phyloP scores from a whole-genome alignment of 768 basidiomycete genomes.

The Hirschioporus abietinus region DNA sequence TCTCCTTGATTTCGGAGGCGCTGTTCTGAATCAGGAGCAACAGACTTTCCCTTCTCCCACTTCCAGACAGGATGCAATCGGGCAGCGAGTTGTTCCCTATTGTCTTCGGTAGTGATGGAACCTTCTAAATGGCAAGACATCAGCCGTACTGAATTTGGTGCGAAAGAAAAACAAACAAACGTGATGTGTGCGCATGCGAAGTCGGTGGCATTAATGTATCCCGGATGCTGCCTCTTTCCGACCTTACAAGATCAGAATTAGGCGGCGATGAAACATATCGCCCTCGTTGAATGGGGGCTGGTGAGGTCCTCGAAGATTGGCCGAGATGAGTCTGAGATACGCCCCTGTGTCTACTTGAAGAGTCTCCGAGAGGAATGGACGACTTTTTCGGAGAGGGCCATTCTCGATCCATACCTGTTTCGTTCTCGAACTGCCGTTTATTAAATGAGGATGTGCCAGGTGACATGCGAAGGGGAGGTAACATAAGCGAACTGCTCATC shows the following conservation, averaged over 20 bases:
- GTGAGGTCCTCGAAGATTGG: neutral
- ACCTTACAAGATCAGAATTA: neutral
- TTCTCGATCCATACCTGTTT: neutral
- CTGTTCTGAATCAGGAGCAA: neutral
- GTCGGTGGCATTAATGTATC: neutral
- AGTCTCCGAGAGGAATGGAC: neutral
- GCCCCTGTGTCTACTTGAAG: neutral
- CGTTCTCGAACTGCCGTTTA: neutral
- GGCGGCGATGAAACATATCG: neutral
- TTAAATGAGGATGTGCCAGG: neutral
- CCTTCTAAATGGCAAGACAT: neutral
- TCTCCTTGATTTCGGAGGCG: neutral
- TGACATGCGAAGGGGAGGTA: neutral
- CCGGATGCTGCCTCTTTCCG: neutral
- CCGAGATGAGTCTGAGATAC: too few species aligned
- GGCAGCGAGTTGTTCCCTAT: neutral
- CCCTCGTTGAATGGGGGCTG: neutral
- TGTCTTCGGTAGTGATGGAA: neutral
- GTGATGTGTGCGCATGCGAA: neutral
- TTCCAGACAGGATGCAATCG: neutral
- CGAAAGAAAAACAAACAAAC: neutral
- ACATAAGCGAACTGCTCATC: neutral
- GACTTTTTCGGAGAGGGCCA: neutral
- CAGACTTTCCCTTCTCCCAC: neutral
- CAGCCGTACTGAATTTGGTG: neutral